A percentile compares a stretch with the other conserved stretches of the same genome.
phyloP scores from a whole-genome alignment of 2,329 filamentous ascomycete genomes.

The Teratosphaeria pseudoeucalypti region DNA sequence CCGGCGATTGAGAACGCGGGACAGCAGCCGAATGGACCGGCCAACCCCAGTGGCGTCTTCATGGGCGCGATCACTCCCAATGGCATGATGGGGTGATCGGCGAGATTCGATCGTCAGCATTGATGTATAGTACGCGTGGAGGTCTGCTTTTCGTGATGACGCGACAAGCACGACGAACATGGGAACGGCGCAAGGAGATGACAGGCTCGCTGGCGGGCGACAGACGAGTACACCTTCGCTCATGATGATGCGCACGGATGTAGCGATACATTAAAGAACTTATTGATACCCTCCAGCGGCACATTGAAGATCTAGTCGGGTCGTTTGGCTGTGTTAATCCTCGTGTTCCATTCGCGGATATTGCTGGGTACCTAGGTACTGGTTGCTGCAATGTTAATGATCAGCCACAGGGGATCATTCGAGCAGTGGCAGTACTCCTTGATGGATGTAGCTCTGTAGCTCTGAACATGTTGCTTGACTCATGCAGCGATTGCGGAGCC shows the following conservation, averaged over 20 bases:
- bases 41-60: constrained; percentile 1
- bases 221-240: background rate
- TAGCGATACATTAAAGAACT: background rate
- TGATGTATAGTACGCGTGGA: background rate
- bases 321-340: no score
- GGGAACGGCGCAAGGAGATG: background rate
- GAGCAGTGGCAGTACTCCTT: no score
- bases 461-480: background rate
- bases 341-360: no score
- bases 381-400: no score
- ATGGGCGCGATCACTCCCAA: constrained; percentile 3
- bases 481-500: background rate
- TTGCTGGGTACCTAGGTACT: no score
- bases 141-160: background rate
- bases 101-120: background rate
- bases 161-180: background rate
- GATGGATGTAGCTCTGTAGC: no score
- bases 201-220: background rate
- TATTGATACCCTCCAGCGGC: background rate
- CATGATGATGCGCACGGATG: background rate
- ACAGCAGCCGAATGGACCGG: background rate
- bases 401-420: no score
- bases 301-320: no score
- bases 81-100: background rate
- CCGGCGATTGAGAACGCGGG: background rate